phyloP scores from a whole-genome alignment of 768 basidiomycete genomes.

The Pleurotus ostreatus region DNA sequence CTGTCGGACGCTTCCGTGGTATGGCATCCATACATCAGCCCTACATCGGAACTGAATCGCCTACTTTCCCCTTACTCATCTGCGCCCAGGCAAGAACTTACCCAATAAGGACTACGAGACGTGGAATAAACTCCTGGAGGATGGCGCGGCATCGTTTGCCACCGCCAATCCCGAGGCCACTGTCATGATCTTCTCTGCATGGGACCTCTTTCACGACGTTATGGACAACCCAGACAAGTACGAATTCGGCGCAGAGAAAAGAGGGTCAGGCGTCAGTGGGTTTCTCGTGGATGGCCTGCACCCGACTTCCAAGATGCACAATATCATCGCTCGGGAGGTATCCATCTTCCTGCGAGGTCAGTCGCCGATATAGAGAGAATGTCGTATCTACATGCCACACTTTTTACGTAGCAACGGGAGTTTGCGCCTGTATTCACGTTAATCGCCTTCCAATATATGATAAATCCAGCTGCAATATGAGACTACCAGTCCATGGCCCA shows the following conservation, averaged over 20 bases:
- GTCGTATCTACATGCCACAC: no score
- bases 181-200: conserved; percentile 45
- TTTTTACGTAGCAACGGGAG: no score
- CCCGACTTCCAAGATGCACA: conserved; percentile 47
- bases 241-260: conserved; percentile 33
- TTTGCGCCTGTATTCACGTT: no score
- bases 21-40: neutral
- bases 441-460: no score
- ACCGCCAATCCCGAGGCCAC: conserved; percentile 39
- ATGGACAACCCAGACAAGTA: conserved; percentile 40
- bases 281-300: conserved; percentile 54
- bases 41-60: neutral
- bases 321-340: conserved; percentile 39
- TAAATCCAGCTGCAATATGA: no score
- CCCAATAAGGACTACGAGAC: neutral
- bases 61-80: neutral
- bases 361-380: neutral
- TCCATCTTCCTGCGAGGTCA: conserved; percentile 29
- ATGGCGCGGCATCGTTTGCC: conserved; percentile 29
- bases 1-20: conserved; percentile 37
- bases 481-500: no score
- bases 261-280: conserved; percentile 26
- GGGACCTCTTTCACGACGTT: conserved; percentile 39
- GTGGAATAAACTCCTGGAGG: conserved; percentile 15
- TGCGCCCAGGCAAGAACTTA: neutral